Percentiles rank a stretch among this genome's conserved stretches.
Evolutionary conservation across 495 filamentous ascomycete species (phyloP).

Genomic region (Penicillium cataractarum): DNA sequence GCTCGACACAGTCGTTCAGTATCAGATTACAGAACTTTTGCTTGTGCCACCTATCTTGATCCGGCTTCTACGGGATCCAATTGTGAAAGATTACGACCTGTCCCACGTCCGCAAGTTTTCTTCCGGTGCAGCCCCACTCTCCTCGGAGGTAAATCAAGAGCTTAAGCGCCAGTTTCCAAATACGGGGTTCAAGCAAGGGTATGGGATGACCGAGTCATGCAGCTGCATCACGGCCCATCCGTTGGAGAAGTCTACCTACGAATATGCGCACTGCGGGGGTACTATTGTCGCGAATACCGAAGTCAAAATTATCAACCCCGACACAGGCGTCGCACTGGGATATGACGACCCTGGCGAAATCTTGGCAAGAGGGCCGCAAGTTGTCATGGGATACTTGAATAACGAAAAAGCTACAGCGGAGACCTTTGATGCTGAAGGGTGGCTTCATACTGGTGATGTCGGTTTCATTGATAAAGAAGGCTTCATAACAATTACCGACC

Average conservation of each 20-base stretch:
- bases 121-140: slow-evolving; percentile 66
- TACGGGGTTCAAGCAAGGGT: slow-evolving; percentile 68
- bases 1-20: slow-evolving; percentile 54
- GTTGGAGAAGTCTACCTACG: slow-evolving; percentile 54
- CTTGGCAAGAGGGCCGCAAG: slow-evolving; percentile 54
- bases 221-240: slow-evolving; percentile 64
- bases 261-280: slow-evolving; percentile 61
- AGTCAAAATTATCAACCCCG: slow-evolving; percentile 61
- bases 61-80: slow-evolving; percentile 64
- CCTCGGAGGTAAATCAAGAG: slow-evolving; percentile 62
- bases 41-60: slow-evolving; percentile 74
- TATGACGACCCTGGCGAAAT: slow-evolving; percentile 64
- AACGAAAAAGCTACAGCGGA: slow-evolving; percentile 59
- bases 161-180: slow-evolving; percentile 60
- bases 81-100: slow-evolving; percentile 65
- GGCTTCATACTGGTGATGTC: slow-evolving; percentile 70
- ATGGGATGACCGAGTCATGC: slow-evolving; percentile 72
- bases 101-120: slow-evolving; percentile 54
- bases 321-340: slow-evolving; percentile 47
- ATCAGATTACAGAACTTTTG: slow-evolving; percentile 61
- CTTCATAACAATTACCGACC: slow-evolving; percentile 64
- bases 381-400: slow-evolving; percentile 62
- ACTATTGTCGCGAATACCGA: slow-evolving; percentile 61
- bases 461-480: slow-evolving; percentile 57
- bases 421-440: slow-evolving; percentile 63